phyloP scores from a whole-genome alignment of 139 green algal species.

The Bryopsis sp. region DNA sequence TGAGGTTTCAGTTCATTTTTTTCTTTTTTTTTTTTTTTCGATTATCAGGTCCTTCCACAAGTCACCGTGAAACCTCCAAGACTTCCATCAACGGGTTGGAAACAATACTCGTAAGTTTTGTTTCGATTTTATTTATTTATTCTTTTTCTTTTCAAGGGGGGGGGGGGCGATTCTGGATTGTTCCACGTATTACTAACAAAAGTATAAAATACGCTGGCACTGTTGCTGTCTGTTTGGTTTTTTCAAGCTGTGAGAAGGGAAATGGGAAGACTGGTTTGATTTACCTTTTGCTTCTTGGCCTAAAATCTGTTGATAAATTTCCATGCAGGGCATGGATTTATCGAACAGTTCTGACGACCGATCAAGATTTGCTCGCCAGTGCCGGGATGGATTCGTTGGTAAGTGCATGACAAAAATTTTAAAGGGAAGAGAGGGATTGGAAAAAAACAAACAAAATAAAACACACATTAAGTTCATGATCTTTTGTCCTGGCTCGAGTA shows the following conservation, averaged over 20 bases:
- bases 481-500: background rate
- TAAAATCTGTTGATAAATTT: conserved; percentile 1
- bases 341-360: background rate
- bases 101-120: background rate
- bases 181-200: background rate
- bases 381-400: conserved; percentile 12
- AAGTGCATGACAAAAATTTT: background rate
- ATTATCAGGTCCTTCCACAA: conserved; percentile 1
- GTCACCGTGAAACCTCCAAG: conserved; percentile 16
- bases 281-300: background rate
- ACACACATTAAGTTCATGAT: too few species aligned
- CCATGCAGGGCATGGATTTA: conserved; percentile 6
- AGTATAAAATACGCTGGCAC: background rate
- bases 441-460: too few species aligned
- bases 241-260: background rate
- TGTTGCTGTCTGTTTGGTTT: background rate
- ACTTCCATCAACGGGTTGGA: background rate
- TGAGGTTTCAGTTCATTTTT: background rate
- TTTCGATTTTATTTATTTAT: too few species aligned
- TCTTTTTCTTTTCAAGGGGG: too few species aligned
- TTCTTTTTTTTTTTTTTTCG: background rate
- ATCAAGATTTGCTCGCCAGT: background rate
- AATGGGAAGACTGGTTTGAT: background rate
- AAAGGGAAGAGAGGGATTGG: background rate
- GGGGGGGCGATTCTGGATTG: background rate